Base-by-base conservation (phyloP, 192 early-diverging fungal species). In the Linnemannia exigua region DNA sequence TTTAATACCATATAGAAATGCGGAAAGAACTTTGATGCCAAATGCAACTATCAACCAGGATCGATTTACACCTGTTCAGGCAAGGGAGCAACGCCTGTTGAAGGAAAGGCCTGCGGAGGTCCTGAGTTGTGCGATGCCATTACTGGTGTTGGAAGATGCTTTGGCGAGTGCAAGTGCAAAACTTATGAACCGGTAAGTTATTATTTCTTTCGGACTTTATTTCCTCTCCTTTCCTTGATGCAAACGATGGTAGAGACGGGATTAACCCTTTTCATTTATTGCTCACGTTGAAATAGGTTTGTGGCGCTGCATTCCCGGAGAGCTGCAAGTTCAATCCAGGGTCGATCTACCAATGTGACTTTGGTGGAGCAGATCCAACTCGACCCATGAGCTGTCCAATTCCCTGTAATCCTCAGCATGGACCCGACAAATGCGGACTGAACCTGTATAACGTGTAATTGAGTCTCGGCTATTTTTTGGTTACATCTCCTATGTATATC, bases 21-120 rank as follows among this genome's bases (percentile, higher is more conserved):
- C n/a, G 73, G 79, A n/a, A 81, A 81, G 31, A 67, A 81, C 22
- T 81, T 75, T 50, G 79, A 81, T 71, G 35, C 73, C 1, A 20
- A 20, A 2, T 81, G 79, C 41, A 28, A 20, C 1, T 75, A 68
- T 31, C 67, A 41, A 0, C 66, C 47, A 2, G 58, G 72, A 28
- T 75, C 50, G 5, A 69, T 75, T 1, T 81, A 75, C 67, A 58
- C 63, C 17, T 81, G 73, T 51, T n/a, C 67, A 38, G 63, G 47
- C n/a, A 25, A 4, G 1, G 79, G 66, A 9, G 46, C 72, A 16
- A 70, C 35, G 2, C 79, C 73, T 3, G 5, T 70, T 5, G 31
- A 37, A n/a, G 47, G 51, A 36, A 75, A 41, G 25, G 33, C 69
- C 12, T 81, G 79, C n/a, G 72, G 35, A 9, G 1, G 19, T 7